These are phyloP conservation scores for Citropsis articulata DNA, from an alignment of 345 rosid genomes.

Conservation along the genomic window DNA sequence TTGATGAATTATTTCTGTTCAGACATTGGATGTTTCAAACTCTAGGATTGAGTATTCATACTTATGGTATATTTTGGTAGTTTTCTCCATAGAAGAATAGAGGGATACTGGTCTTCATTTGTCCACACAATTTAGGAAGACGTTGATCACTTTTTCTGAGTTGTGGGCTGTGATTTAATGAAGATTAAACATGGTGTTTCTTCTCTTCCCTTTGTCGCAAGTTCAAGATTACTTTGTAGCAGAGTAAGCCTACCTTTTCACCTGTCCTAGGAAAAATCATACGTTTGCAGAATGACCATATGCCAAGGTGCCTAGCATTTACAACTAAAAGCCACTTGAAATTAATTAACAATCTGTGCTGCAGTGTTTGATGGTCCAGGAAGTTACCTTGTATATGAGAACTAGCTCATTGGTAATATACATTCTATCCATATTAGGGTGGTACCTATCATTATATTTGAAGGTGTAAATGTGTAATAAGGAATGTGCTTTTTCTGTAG, in stretches of 20 bases:
- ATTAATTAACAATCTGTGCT: neutral
- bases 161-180: neutral
- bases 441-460: neutral
- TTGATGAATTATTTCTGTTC: neutral
- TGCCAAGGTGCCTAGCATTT: neutral
- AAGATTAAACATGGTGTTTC: neutral
- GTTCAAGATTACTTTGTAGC: neutral
- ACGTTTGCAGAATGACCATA: neutral
- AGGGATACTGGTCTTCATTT: neutral
- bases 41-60: neutral
- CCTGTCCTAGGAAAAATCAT: neutral
- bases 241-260: neutral
- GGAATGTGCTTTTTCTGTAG: neutral
- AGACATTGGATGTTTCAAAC: neutral
- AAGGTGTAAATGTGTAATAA: neutral
- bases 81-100: neutral
- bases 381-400: neutral
- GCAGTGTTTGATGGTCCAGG: neutral
- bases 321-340: neutral
- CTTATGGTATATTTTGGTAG: neutral
- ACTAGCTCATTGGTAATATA: neutral
- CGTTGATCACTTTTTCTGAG: neutral
- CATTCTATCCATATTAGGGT: neutral
- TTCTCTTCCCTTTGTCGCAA: neutral
- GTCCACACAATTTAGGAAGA: neutral